Evolutionary conservation across 106 monocot species (phyloP).

Genomic region (Acanthochlamys bracteata): DNA sequence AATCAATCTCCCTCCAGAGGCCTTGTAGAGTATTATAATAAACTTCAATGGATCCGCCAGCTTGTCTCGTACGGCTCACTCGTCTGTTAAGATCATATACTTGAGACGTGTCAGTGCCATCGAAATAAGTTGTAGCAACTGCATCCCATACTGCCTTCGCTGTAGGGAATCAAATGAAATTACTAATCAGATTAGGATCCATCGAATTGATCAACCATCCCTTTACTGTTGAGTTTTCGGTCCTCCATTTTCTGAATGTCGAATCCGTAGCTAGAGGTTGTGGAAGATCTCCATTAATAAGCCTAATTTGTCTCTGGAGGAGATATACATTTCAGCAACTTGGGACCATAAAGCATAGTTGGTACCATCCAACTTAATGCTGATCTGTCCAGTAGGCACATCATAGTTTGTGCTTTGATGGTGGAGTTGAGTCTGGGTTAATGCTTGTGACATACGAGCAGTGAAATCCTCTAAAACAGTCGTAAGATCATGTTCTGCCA

Average conservation of each 20-base stretch:
- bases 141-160: neutral
- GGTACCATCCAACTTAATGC: neutral
- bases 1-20: slow-evolving; percentile 13
- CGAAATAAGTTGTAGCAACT: neutral
- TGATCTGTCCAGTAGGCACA: neutral
- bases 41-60: slow-evolving; percentile 5
- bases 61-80: slow-evolving; percentile 2
- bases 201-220: neutral
- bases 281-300: neutral
- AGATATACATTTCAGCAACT: neutral
- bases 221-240: neutral
- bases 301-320: neutral
- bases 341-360: neutral
- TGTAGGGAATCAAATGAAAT: neutral
- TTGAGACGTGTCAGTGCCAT: neutral
- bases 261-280: neutral
- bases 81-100: neutral
- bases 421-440: too few species aligned
- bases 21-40: slow-evolving; percentile 11
- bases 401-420: neutral
- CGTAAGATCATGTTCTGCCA: too few species aligned
- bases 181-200: neutral
- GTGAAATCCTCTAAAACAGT: too few species aligned
- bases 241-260: neutral
- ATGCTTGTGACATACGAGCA: too few species aligned